Evolutionary conservation across 179 eudicot genomes (phyloP).

Genomic region (Silene coronaria): DNA sequence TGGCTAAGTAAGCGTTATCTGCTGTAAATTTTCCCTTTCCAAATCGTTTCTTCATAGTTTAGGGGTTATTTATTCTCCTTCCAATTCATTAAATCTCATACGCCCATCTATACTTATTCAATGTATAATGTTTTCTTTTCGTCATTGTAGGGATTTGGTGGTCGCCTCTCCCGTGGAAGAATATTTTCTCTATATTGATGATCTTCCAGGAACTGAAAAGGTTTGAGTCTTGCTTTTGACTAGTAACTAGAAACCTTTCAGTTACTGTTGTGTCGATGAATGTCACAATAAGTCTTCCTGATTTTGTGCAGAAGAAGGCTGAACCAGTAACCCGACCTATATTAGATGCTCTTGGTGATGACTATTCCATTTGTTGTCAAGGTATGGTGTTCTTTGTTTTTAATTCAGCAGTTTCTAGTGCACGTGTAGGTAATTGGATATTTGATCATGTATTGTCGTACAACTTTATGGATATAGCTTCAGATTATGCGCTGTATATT

Average conservation of each 20-base stretch:
- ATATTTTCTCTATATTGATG: slow-evolving; percentile 74
- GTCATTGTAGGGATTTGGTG: slow-evolving; percentile 71
- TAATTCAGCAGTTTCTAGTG: background rate
- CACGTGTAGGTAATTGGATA: background rate
- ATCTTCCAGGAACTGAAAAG: slow-evolving; percentile 64
- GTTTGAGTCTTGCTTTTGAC: slow-evolving; percentile 32
- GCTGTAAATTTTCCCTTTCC: background rate
- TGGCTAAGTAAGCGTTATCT: too few relatives aligned
- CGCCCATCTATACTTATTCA: background rate
- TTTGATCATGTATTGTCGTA: background rate
- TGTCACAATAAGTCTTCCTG: background rate
- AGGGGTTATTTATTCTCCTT: background rate
- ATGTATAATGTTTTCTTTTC: slow-evolving; percentile 13
- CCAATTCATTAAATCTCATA: background rate
- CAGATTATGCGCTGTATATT: too few relatives aligned
- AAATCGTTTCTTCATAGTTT: too few relatives aligned
- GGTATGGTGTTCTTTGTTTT: slow-evolving; percentile 36
- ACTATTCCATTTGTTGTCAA: slow-evolving; percentile 73
- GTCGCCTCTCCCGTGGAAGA: slow-evolving; percentile 96
- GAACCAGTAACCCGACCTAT: slow-evolving; percentile 57
- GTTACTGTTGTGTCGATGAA: slow-evolving; percentile 1
- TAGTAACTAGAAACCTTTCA: background rate
- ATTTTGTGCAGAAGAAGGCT: slow-evolving; percentile 50
- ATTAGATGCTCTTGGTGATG: slow-evolving; percentile 91
- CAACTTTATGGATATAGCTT: background rate